These are phyloP conservation scores for Yarrowia sp. DNA, from an alignment of 805 yeast genomes.

Conservation along the genomic window DNA sequence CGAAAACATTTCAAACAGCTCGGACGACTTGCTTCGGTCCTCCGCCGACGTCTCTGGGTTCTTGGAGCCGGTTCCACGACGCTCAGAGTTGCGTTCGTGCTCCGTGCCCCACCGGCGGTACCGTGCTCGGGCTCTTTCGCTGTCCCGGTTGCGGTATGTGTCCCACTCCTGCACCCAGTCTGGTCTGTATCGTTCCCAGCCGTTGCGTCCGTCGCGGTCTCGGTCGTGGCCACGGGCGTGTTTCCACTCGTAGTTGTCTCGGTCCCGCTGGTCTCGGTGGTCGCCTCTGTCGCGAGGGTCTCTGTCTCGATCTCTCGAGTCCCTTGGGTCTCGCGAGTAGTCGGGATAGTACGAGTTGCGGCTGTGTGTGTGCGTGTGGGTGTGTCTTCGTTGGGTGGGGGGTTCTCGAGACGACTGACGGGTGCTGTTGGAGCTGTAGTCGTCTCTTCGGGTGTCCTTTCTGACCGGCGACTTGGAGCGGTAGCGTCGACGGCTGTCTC, in stretches of 20 bases:
- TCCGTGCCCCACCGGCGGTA: conserved; percentile 24
- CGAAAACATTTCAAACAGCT: conserved; percentile 37
- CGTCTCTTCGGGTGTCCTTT: background rate
- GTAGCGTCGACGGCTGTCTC: background rate
- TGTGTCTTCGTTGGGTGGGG: background rate
- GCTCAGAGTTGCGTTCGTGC: conserved; percentile 22
- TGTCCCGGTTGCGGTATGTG: conserved; percentile 5
- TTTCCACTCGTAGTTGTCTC: background rate
- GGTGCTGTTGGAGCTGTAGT: background rate
- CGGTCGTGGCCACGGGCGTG: background rate
- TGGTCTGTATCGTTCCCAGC: background rate
- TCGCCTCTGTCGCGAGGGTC: background rate
- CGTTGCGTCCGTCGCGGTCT: background rate
- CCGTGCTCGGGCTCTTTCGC: conserved; percentile 2
- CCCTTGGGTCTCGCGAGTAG: background rate
- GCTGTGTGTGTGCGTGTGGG: background rate
- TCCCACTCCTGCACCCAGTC: conserved; percentile 19
- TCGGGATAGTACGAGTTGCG: conserved; percentile 11
- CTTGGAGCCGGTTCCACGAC: background rate
- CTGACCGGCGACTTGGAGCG: background rate
- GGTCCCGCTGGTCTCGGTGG: background rate
- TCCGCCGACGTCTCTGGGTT: background rate
- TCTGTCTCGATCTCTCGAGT: background rate
- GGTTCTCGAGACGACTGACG: background rate
- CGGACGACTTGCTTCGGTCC: conserved; percentile 29